A percentile compares a stretch with the other conserved stretches of the same genome.
Evolutionary conservation across 768 basidiomycete genomes (phyloP).

Genomic region (Obba rivulosa): DNA sequence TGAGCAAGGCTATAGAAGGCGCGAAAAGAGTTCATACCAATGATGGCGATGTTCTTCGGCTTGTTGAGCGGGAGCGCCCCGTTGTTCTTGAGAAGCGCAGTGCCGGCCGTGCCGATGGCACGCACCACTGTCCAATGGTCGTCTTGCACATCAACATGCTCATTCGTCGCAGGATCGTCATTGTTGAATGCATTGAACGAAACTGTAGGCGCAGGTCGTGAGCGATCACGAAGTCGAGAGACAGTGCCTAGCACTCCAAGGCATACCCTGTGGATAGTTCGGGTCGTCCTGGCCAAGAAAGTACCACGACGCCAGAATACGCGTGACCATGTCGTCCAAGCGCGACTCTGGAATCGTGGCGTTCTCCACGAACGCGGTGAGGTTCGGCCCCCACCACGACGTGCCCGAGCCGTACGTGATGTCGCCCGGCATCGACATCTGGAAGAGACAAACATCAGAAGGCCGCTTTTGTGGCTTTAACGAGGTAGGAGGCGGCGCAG

Average conservation of each 20-base stretch:
- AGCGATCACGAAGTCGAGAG: background rate
- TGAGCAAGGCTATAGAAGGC: background rate
- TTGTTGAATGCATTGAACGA: constrained; percentile 63
- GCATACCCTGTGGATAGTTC: constrained; percentile 40
- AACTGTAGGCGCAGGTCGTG: constrained; percentile 23
- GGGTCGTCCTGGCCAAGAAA: constrained; percentile 49
- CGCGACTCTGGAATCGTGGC: constrained; percentile 59
- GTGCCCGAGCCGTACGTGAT: constrained; percentile 38
- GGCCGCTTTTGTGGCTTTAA: no score
- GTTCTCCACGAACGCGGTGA: constrained; percentile 67
- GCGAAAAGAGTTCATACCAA: constrained; percentile 46
- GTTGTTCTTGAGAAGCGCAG: constrained; percentile 58
- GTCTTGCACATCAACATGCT: constrained; percentile 57
- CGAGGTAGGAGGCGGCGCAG: background rate
- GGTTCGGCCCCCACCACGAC: constrained; percentile 58
- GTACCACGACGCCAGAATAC: constrained; percentile 71
- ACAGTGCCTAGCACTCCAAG: no score
- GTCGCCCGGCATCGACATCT: constrained; percentile 47
- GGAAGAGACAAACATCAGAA: constrained; percentile 17
- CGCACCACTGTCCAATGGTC: constrained; percentile 57
- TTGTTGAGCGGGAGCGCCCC: constrained; percentile 40
- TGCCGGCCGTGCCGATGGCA: constrained; percentile 55
- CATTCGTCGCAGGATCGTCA: constrained; percentile 40
- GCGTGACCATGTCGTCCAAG: constrained; percentile 64
- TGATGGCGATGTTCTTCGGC: constrained; percentile 45